phyloP scores from a whole-genome alignment of 176 grass and related monocot species.

The Aegilops umbellulata region DNA sequence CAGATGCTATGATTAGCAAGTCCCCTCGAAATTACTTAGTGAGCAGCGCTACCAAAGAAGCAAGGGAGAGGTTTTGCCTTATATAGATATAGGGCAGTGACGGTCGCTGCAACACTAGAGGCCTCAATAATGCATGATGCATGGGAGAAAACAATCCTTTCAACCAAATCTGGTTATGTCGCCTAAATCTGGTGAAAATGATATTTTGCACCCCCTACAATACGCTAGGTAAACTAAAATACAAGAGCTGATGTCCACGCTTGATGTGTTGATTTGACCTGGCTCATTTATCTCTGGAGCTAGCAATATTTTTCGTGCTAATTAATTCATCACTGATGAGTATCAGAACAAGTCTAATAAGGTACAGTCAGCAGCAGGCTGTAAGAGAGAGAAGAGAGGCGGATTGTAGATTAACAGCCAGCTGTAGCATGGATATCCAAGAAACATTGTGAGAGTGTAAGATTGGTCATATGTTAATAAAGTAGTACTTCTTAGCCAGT shows the following conservation, averaged over 20 bases:
- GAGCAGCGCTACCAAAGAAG: not conserved
- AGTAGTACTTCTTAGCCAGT: too few relatives aligned
- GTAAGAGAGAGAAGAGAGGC: too few relatives aligned
- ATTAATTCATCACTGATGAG: too few relatives aligned
- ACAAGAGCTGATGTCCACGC: not conserved
- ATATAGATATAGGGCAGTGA: not conserved
- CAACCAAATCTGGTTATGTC: not conserved
- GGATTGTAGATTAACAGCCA: too few relatives aligned
- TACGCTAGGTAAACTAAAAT: not conserved
- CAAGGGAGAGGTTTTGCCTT: not conserved
- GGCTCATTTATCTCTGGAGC: not conserved
- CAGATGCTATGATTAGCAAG: too few relatives aligned
- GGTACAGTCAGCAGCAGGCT: too few relatives aligned
- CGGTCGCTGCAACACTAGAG: not conserved
- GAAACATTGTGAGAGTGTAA: too few relatives aligned
- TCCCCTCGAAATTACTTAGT: too few relatives aligned
- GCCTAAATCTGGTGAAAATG: constrained; percentile 28
- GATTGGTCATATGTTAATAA: too few relatives aligned
- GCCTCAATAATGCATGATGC: not conserved
- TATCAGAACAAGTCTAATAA: too few relatives aligned
- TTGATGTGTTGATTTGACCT: constrained; percentile 4
- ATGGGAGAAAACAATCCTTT: not conserved
- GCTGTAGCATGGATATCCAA: too few relatives aligned
- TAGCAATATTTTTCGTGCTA: not conserved
- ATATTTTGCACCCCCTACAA: not conserved